Evolutionary conservation across 441 rosid genomes (phyloP).

Genomic region (Eutrema salsugineum): DNA sequence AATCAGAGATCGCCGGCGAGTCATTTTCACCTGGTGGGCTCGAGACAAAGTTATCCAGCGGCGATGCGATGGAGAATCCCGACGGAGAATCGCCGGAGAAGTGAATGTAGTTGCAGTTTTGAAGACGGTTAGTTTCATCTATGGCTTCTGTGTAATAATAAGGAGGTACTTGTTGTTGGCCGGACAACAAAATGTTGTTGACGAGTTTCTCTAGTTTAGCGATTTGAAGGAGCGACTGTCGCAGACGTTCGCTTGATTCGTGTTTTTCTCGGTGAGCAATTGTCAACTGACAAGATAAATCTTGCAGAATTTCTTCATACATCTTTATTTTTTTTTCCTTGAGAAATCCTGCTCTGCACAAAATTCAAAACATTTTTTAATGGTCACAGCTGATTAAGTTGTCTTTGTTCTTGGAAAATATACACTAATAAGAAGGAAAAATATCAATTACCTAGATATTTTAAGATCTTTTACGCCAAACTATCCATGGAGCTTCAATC

Average conservation of each 20-base stretch:
- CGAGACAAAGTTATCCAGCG: neutral
- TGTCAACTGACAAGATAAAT: neutral
- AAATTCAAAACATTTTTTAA: neutral
- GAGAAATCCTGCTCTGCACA: neutral
- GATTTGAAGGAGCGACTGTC: neutral
- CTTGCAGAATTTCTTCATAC: neutral
- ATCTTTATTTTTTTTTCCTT: neutral
- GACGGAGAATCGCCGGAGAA: neutral
- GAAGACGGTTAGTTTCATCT: neutral
- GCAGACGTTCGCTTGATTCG: conserved; percentile 11
- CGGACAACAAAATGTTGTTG: neutral
- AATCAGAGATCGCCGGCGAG: neutral
- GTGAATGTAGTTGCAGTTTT: neutral
- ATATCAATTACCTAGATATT: neutral
- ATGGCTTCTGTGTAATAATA: neutral
- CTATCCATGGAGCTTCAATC: neutral
- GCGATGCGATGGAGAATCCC: neutral
- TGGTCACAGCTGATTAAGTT: neutral
- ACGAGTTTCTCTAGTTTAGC: neutral
- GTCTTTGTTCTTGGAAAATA: neutral
- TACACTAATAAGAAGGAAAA: neutral
- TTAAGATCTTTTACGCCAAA: neutral
- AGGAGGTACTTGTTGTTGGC: neutral
- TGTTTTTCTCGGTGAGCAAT: conserved; percentile 2
- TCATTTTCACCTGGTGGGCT: neutral